These are phyloP conservation scores for Ceratocystiopsis sp. DNA, from an alignment of 2,329 filamentous ascomycete genomes.

Conservation along the genomic window DNA sequence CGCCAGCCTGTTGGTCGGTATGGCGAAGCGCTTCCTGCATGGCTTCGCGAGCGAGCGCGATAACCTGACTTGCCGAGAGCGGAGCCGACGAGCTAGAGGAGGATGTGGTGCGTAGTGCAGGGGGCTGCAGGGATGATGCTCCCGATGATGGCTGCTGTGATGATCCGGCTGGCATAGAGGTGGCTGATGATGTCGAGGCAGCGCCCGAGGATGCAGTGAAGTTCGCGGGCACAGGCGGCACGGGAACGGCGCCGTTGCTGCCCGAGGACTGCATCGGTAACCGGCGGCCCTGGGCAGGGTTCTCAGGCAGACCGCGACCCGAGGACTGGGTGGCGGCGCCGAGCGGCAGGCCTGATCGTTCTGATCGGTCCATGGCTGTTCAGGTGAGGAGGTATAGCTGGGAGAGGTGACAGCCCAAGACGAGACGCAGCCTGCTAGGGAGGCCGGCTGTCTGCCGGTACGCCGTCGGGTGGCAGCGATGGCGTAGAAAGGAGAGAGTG, in stretches of 20 bases:
- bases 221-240: conserved; percentile 9
- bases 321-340: conserved; percentile 5
- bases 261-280: conserved; percentile 11
- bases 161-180: conserved; percentile 15
- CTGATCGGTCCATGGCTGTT: conserved; percentile 8
- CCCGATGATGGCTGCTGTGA: conserved; percentile 20
- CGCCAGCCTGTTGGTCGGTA: conserved; percentile 44
- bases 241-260: conserved; percentile 10
- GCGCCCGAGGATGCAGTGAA: conserved; percentile 1
- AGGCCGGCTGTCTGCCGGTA: too few species aligned
- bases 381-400: too few species aligned
- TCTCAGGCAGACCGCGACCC: conserved; percentile 18
- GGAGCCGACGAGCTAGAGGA: conserved; percentile 20
- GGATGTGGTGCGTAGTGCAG: too few species aligned
- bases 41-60: conserved; percentile 46
- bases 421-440: too few species aligned
- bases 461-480: not conserved
- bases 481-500: not conserved
- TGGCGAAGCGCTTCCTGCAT: conserved; percentile 51
- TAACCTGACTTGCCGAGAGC: conserved; percentile 45
- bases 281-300: conserved; percentile 19
- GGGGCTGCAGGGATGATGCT: too few species aligned
- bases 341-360: conserved; percentile 6
- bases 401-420: too few species aligned
- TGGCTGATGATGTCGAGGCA: not conserved